Base-by-base conservation (phyloP, 805 yeast species). In the Brettanomyces custersianus region DNA sequence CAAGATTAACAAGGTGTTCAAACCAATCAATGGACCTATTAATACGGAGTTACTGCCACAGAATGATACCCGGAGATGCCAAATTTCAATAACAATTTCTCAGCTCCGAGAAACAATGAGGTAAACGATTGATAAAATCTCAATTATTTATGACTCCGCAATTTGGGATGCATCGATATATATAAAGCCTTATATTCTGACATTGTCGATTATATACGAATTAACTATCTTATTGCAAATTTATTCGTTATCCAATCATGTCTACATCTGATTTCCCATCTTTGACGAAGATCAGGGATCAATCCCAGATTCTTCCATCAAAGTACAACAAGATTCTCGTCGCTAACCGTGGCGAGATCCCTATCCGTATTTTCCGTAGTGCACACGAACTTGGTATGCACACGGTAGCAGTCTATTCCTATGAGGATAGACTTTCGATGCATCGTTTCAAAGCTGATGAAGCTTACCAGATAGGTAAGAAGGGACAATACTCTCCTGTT, bases 341-440 rank as follows among this genome's bases (percentile, higher is more conserved):
- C 28, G 90, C 90, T 45, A 81, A 80, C 65, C 68, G 92, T 65
- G 92, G 90, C 50, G 90, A 82, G 60, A 81, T 81, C 49, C 90
- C 90, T 30, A 79, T 80, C 53, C 65, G 92, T 63, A 88, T 90
- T 58, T 90, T 90, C 65, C 76, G 98, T 65, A 80, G 96, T 25
- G 98, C 98, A 42, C 98, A 92, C 64, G 98, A 90, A 63, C 70
- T 90, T 54, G 82, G 95, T 17, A 85, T 92, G 95, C 87, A 84
- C 54, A 88, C 98, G 0, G 96, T 92, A 29, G 98, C 97, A 31
- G 81, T 90, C 55, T 90, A 87, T 62, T 87, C 96, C 24, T 94
- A 90, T 58, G 96, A 92, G 63, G 98, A 90, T 60, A 70, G 95
- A 43, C 69, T 90, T 51, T 81, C 95, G 10, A 85, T 87, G 88